Evolutionary conservation across 2,329 filamentous ascomycete species (phyloP).

Genomic region (Furcasterigmium sp.): DNA sequence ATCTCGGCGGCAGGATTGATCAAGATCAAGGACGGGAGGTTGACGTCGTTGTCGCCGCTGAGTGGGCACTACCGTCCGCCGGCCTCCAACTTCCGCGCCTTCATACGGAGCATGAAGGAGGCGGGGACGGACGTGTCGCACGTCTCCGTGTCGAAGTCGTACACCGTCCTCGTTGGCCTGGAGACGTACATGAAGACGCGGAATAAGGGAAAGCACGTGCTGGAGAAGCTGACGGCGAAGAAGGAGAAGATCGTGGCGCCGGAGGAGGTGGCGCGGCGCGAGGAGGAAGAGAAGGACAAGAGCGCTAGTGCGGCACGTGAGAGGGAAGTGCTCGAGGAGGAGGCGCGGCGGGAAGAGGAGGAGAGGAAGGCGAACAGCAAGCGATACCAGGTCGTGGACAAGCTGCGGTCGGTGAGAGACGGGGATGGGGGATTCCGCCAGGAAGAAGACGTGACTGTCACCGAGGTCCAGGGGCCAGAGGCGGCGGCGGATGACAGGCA

Average conservation of each 20-base stretch:
- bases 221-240: slow-evolving; percentile 43
- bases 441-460: no score
- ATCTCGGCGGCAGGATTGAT: slow-evolving; percentile 81
- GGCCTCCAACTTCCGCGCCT: slow-evolving; percentile 75
- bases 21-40: slow-evolving; percentile 73
- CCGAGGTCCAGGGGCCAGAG: no score
- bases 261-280: slow-evolving; percentile 48
- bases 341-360: slow-evolving; percentile 23
- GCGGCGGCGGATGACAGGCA: no score
- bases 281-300: slow-evolving; percentile 56
- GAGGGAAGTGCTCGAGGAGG: slow-evolving; percentile 34
- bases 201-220: slow-evolving; percentile 53
- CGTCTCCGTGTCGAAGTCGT: slow-evolving; percentile 75
- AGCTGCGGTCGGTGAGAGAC: background rate
- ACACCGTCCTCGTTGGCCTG: slow-evolving; percentile 75
- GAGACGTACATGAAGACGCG: slow-evolving; percentile 73
- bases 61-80: slow-evolving; percentile 84
- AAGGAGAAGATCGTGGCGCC: slow-evolving; percentile 58
- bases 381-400: slow-evolving; percentile 10
- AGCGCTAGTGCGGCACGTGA: slow-evolving; percentile 54
- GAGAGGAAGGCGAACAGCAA: slow-evolving; percentile 30
- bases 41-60: slow-evolving; percentile 66
- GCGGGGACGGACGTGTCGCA: slow-evolving; percentile 73
- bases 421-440: no score
- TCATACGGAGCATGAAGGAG: slow-evolving; percentile 67